phyloP scores from a whole-genome alignment of 2,329 filamentous ascomycete genomes.

The Hysterium pulicare region DNA sequence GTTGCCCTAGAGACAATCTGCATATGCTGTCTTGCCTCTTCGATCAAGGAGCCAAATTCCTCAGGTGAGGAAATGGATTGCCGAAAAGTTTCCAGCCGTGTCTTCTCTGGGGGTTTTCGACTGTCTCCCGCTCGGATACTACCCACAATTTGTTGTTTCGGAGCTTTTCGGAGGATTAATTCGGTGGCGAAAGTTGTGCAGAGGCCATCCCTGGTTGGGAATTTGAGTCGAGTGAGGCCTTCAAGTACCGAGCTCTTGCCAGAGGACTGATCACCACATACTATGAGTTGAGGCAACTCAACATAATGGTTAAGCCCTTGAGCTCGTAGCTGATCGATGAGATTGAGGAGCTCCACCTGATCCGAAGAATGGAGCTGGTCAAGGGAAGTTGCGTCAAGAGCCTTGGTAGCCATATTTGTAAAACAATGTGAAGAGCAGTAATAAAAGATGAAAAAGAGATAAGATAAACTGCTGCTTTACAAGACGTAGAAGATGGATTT shows the following conservation, averaged over 20 bases:
- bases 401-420: constrained; percentile 11
- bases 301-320: constrained; percentile 22
- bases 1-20: constrained; percentile 4
- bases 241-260: constrained; percentile 32
- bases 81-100: constrained; percentile 17
- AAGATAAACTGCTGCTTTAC: too few species aligned
- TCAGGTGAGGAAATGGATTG: constrained; percentile 15
- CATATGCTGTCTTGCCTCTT: constrained; percentile 52
- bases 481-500: too few species aligned
- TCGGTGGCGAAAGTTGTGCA: constrained; percentile 64
- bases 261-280: constrained; percentile 28
- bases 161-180: constrained; percentile 50
- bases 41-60: constrained; percentile 44
- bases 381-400: constrained; percentile 12
- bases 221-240: constrained; percentile 52
- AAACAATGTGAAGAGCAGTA: neutral
- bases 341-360: constrained; percentile 48
- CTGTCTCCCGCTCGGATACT: constrained; percentile 36
- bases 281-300: constrained; percentile 27
- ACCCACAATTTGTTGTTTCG: constrained; percentile 39
- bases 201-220: constrained; percentile 52
- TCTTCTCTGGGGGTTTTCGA: constrained; percentile 11
- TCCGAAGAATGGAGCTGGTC: constrained; percentile 25
- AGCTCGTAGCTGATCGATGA: constrained; percentile 48
- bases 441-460: too few species aligned